phyloP scores from a whole-genome alignment of 148 eudicot genomes.

The Linanthus parryae region DNA sequence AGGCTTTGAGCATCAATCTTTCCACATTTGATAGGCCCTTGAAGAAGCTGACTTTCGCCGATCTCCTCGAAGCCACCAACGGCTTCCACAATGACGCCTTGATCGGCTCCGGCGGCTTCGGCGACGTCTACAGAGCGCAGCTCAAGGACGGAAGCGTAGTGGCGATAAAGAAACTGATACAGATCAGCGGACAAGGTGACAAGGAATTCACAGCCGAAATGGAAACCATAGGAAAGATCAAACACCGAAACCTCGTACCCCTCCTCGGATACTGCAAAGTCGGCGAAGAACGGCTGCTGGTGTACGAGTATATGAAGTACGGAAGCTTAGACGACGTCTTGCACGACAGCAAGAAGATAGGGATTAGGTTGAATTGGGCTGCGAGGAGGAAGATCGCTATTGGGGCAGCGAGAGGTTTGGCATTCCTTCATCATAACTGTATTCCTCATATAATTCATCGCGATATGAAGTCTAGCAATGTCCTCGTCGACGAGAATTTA shows the following conservation, averaged over 20 bases:
- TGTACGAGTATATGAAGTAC: constrained; percentile 87
- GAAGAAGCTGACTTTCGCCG: constrained; percentile 72
- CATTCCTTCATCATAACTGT: constrained; percentile 85
- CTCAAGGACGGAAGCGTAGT: constrained; percentile 78
- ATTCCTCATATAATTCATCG: constrained; percentile 85
- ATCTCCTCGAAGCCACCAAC: constrained; percentile 84
- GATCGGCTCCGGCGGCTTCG: constrained; percentile 88
- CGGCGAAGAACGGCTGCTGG: constrained; percentile 80
- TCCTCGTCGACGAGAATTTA: constrained; percentile 61
- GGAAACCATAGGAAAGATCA: constrained; percentile 92
- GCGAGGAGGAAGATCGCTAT: constrained; percentile 76
- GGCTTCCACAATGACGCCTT: constrained; percentile 69
- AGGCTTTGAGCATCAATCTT: constrained; percentile 76
- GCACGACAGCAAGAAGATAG: constrained; percentile 47
- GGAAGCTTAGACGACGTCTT: constrained; percentile 87
- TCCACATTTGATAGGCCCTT: constrained; percentile 80
- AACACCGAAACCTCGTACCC: constrained; percentile 82
- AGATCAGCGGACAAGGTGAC: constrained; percentile 84
- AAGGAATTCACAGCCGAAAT: constrained; percentile 86
- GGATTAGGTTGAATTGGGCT: constrained; percentile 67
- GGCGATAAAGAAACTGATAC: constrained; percentile 85
- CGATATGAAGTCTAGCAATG: constrained; percentile 95
- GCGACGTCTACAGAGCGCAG: constrained; percentile 86
- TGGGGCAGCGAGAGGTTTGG: constrained; percentile 82
- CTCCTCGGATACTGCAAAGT: constrained; percentile 88